Evolutionary conservation across 805 yeast genomes (phyloP).

Genomic region (Metschnikowia henanensis): DNA sequence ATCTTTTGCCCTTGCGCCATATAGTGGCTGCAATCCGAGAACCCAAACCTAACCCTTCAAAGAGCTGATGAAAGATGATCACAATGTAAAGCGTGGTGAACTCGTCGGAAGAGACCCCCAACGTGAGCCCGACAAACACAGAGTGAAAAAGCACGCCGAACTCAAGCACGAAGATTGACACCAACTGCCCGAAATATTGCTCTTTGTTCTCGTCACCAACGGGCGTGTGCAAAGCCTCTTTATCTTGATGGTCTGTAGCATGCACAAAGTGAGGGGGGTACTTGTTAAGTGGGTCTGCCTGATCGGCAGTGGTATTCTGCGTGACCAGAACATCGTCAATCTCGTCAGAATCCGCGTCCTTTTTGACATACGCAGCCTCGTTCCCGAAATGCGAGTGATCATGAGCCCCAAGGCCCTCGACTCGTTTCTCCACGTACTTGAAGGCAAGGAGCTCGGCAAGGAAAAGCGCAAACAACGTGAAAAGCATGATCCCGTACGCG

Average conservation of each 20-base stretch:
- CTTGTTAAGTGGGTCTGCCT: slow-evolving; percentile 16
- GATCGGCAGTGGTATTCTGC: slow-evolving; percentile 14
- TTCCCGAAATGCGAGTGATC: slow-evolving; percentile 59
- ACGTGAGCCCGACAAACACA: slow-evolving; percentile 73
- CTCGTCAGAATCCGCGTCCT: slow-evolving; percentile 6
- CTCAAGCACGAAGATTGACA: slow-evolving; percentile 62
- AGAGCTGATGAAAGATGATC: slow-evolving; percentile 70
- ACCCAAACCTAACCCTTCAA: slow-evolving; percentile 86
- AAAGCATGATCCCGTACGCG: slow-evolving; percentile 54
- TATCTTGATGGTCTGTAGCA: slow-evolving; percentile 44
- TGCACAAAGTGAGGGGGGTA: slow-evolving; percentile 45
- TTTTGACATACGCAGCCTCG: slow-evolving; percentile 29
- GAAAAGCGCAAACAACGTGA: slow-evolving; percentile 51
- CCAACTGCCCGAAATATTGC: slow-evolving; percentile 54
- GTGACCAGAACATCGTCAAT: slow-evolving; percentile 14
- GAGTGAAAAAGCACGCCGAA: slow-evolving; percentile 86
- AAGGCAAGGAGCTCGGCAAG: slow-evolving; percentile 52
- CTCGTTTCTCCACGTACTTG: slow-evolving; percentile 41
- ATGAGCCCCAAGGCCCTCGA: slow-evolving; percentile 31
- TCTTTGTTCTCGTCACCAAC: slow-evolving; percentile 37
- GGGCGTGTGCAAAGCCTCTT: slow-evolving; percentile 39
- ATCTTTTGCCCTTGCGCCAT: slow-evolving; percentile 48
- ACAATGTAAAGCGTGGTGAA: slow-evolving; percentile 72
- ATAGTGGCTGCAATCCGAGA: slow-evolving; percentile 64
- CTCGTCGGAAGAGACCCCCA: slow-evolving; percentile 77